Evolutionary conservation across 306 rosid genomes (phyloP), one percentile per base, ranked within the genome.

Genomic region (Quercus berberidifolia): DNA sequence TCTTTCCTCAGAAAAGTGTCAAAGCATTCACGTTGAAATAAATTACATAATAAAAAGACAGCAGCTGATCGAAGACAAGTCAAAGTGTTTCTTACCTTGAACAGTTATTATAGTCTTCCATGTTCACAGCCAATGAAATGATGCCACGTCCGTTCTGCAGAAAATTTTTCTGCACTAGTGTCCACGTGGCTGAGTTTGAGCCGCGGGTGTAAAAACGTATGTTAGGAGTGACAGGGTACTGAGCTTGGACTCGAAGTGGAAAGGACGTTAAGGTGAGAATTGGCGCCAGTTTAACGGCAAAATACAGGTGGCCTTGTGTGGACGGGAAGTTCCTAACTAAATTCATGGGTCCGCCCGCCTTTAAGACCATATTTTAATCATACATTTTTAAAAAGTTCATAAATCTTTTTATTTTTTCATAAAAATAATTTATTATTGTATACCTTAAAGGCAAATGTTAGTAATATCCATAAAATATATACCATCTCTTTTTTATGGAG

Each of bases 281-380:
- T 68, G 85, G 85, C 85, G 87, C 85, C 87, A 73, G 52, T 28
- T 4, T 10, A 80, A 77, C 79, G 60, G 70, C 75, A 5, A 69
- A 49, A 28, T 6, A 28, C 6, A 9, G 8, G 18, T 3, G 2
- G 41, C 4, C 38, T 17, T 23, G 75, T 68, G 23, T 78, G 69
- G 69, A 78, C 28, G 3, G 0, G 11, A 41, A 41, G 46, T 41
- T 8, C 11, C 12, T 8, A 41, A 8, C 12, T 41, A 41, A 41
- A 38, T 38, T 38, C 46, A 38, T 38, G 46, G 3, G 3, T 38
- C 43, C 2, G 9, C 9, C 41, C 10, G 9, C 9, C 43, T 0
- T 1, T 38, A 7, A 38, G 43, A 1, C 2, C 3, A 8, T 41
- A 41, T 7, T 8, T 41, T 8, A 41, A 41, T 41, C 0, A 41